Evolutionary conservation across 768 basidiomycete genomes (phyloP), one percentile per base, ranked within the genome.

Genomic region (Russula foetens): DNA sequence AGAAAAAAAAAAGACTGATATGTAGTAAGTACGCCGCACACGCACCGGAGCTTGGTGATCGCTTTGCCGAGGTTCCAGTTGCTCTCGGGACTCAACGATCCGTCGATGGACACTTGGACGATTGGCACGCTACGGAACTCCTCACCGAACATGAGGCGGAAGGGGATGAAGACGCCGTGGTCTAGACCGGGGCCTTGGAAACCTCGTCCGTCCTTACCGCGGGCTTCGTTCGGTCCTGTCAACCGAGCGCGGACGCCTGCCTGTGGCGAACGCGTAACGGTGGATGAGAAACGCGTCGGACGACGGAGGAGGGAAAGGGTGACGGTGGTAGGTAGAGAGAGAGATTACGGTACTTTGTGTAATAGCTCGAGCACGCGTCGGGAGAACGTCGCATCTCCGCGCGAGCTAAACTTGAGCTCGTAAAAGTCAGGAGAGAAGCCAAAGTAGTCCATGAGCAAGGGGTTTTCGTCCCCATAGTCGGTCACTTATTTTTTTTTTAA

Each of bases 121-220:
- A 91, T 79, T 2, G 90, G 90, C 19, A 91, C 73, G 6, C 79
- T 76, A 26, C 68, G 76, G 58, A 84, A 79, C 49, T 79, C 78
- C 49, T 84, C 79, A 7, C 86, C 85, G 67, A 91, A 90, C 89
- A 91, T 91, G 60, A 85, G 69, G 47, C 78, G 75, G 76, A 91
- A 89, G 2, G 90, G 90, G 14, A 92, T 75, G 69, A 90, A 91
- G 47, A 90, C 87, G 24, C 89, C 90, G 66, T 90, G 88, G 67
- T 90, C 88, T 0, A 90, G 71, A 7, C 88, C 88, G 0, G 85
- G 80, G 0, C 84, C 85, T 48, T 66, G 49, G 67, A 81, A 84
- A 0, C 86, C 85, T 21, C 86, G 73, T 11, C 87, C 88, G 63
- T 90, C 87, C 57, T 70, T 65, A 2, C 88, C 88, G 15, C 88